Evolutionary conservation across 2,329 filamentous ascomycete genomes (phyloP), one percentile per base, ranked within the genome.

Genomic region (Colletotrichum sp.): DNA sequence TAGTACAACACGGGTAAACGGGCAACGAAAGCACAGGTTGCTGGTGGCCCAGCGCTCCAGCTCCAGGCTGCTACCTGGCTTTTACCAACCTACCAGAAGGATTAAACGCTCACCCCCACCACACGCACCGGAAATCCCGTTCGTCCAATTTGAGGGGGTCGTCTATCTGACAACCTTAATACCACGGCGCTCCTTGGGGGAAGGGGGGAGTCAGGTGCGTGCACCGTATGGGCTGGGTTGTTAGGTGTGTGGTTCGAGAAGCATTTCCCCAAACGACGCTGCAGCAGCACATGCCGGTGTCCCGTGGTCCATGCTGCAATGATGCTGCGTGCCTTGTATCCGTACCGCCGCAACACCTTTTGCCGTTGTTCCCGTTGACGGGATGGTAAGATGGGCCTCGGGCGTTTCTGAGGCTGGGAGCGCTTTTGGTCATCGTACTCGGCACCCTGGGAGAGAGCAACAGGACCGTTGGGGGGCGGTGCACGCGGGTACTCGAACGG

Each of bases 151-250:
- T 36, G 18, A 24, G 9, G 28, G n/a, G 26, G 52, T 38, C 48
- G n/a, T 63, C 30, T 63, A 63, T 63, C 59, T 63, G 59, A 38
- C 61, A 72, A 68, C 63, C 63, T 72, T 72, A 72, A 67, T 71
- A 38, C 32, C 59, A 63, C 59, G 69, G 48, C 34, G 63, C n/a
- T 68, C 59, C 30, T 21, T 38, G 30, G 24, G 16, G 28, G 32
- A 13, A n/a, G 12, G 30, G 18, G 8, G n/a, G 9, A n/a, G 26
- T 34, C 30, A 30, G 26, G 30, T 62, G 7, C 18, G 58, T 62
- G 26, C 26, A 7, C n/a, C n/a, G 24, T 21, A 24, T 9, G 32
- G 16, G 18, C 9, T 30, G 30, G 30, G 28, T 36, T 16, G 28
- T n/a, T 56, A 59, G 30, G 21, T 16, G 18, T 18, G 24, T 24